Evolutionary conservation across 2,329 filamentous ascomycete genomes (phyloP), one percentile per base, ranked within the genome.

Genomic region (Trichophyton rubrum): DNA sequence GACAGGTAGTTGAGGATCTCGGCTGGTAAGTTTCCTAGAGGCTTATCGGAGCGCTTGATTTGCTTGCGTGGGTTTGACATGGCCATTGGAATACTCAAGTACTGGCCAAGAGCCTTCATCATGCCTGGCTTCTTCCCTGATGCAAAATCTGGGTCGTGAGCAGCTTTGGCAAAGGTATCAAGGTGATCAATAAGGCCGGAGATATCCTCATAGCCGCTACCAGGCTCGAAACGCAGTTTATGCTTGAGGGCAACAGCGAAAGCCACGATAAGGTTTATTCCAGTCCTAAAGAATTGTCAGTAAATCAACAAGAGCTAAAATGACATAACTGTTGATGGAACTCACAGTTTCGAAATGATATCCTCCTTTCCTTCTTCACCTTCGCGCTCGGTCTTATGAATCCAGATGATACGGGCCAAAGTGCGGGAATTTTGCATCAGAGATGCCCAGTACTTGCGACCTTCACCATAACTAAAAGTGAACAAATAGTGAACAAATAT

Each of bases 161-260:
- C 82, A 20, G 78, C 75, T 62, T 79, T 84, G 62, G 89, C 87
- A 67, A 90, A 89, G 0, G 88, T 91, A 65, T 89, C 82, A 33
- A 95, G 79, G 68, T 90, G 85, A 15, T 81, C 80, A 33, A 91
- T 80, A 13, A 90, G 78, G 20, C 85, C 82, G 41, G 82, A 75
- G 3, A 95, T 78, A 68, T 93, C 89, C 1, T 85, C 81, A 70
- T 93, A 92, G 59, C 86, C 82, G 38, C 85, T 84, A 67, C 88
- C 89, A 1, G 89, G 89, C 70, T 95, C 89, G 71, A 92, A 92
- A 35, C 89, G 87, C 35, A 95, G 81, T 67, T 85, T 86, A 74
- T 93, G 89, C 75, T 92, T 92, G 62, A 95, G 78, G 1, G 89
- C 76, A 17, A 88, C 79, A n/a, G 88, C 81, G 67, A 88, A 93